Percentiles rank a stretch among this genome's conserved stretches.
These are phyloP conservation scores for Fusarium caatingaense DNA, from an alignment of 2,329 filamentous ascomycete species.

Conservation along the genomic window DNA sequence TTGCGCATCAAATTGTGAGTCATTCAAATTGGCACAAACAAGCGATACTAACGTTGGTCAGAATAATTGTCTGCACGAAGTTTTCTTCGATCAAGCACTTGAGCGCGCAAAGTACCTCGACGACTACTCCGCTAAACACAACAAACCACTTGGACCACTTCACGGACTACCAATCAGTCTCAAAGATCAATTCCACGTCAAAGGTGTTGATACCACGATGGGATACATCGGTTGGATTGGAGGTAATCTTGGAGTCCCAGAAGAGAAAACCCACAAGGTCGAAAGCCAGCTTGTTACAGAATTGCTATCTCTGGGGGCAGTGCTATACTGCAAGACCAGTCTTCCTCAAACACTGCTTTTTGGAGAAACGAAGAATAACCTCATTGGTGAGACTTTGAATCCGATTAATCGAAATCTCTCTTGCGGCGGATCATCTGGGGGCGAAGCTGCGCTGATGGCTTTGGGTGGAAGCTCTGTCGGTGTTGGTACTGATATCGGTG, in stretches of 20 bases:
- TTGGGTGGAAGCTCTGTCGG: constrained; percentile 50
- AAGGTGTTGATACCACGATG: constrained; percentile 61
- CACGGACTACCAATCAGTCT: constrained; percentile 42
- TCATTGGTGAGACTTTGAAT: constrained; percentile 51
- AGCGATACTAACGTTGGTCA: constrained; percentile 30
- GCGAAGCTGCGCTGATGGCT: constrained; percentile 51
- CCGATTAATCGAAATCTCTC: constrained; percentile 50
- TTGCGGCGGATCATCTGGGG: constrained; percentile 53
- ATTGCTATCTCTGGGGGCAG: constrained; percentile 38
- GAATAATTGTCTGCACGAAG: constrained; percentile 38
- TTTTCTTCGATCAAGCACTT: constrained; percentile 36
- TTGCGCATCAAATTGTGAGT: constrained; percentile 66
- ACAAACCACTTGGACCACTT: constrained; percentile 28
- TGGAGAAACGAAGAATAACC: constrained; percentile 50
- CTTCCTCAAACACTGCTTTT: constrained; percentile 41
- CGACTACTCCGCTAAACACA: constrained; percentile 15
- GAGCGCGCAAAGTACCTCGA: constrained; percentile 26
- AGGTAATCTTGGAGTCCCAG: constrained; percentile 10
- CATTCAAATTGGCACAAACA: constrained; percentile 55
- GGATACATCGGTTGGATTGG: constrained; percentile 50
- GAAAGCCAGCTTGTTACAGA: constrained; percentile 39
- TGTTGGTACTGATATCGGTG: constrained; percentile 53
- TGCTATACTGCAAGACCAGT: constrained; percentile 44
- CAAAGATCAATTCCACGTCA: constrained; percentile 72
- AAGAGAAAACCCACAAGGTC: background rate